Conservation (phyloP, 192 early-diverging fungal species). For the Dispira parvispora region DNA sequence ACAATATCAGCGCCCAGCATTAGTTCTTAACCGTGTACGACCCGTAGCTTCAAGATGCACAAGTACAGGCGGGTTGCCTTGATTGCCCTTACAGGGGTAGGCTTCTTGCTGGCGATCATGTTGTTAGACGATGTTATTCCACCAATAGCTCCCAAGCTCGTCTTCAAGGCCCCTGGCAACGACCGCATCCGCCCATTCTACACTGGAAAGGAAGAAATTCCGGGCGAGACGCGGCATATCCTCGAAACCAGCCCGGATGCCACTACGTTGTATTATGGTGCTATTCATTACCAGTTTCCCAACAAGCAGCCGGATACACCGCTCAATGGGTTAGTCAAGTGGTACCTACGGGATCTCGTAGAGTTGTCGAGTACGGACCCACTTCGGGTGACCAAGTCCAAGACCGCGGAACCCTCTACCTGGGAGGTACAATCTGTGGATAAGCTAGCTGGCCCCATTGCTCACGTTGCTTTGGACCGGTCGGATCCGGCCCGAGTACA, state of each 20-base stretch:
- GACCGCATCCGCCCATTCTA: neutral
- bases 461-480: neutral
- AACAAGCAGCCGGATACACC: neutral
- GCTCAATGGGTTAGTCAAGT: neutral
- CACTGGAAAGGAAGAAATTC: neutral
- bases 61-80: too few relatives aligned
- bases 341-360: neutral
- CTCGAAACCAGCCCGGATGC: neutral
- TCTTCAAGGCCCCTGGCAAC: neutral
- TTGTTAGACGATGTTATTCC: neutral
- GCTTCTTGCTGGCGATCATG: neutral
- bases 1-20: too few relatives aligned
- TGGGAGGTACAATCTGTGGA: neutral
- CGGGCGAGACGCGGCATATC: neutral
- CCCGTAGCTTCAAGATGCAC: too few relatives aligned
- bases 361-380: neutral
- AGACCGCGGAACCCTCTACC: too few relatives aligned
- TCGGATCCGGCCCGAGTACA: neutral
- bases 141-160: neutral
- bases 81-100: neutral
- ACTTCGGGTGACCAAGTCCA: neutral
- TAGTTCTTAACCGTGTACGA: too few relatives aligned
- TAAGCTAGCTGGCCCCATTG: conserved; percentile 3
- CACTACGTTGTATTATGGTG: neutral
- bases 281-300: neutral